Evolutionary conservation across 495 filamentous ascomycete genomes (phyloP).

Genomic region (Aspergillus mulundensis): DNA sequence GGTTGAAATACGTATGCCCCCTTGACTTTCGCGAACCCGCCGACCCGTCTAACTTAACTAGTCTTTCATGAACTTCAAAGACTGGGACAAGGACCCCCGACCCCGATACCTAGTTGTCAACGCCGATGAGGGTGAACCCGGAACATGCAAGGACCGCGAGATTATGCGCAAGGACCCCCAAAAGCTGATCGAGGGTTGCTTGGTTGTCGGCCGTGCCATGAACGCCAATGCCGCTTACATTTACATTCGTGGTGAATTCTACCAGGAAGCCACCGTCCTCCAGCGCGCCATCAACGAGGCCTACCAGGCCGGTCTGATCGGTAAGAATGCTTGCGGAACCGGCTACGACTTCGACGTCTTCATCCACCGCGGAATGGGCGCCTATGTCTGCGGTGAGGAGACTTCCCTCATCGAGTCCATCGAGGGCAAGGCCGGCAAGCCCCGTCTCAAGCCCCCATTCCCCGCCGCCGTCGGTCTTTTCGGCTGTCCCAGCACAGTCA

Average conservation of each 20-base stretch:
- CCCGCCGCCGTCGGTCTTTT: constrained; percentile 95
- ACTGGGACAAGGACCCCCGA: constrained; percentile 96
- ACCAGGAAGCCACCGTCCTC: constrained; percentile 90
- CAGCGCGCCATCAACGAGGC: constrained; percentile 96
- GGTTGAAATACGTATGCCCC: constrained; percentile 88
- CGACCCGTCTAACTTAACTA: constrained; percentile 30
- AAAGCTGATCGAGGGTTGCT: constrained; percentile 95
- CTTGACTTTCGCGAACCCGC: neutral
- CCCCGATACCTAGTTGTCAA: constrained; percentile 97
- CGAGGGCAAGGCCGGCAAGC: constrained; percentile 97
- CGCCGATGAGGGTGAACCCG: constrained; percentile 96
- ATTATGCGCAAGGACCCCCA: constrained; percentile 99
- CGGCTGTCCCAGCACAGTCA: constrained; percentile 94
- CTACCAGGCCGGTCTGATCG: constrained; percentile 87
- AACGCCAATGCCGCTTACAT: constrained; percentile 98
- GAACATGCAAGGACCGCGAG: constrained; percentile 98
- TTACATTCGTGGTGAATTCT: constrained; percentile 98
- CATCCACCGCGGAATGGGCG: constrained; percentile 93
- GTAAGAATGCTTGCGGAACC: constrained; percentile 94
- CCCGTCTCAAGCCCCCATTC: constrained; percentile 96
- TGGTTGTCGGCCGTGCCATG: constrained; percentile 95
- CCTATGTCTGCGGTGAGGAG: constrained; percentile 97
- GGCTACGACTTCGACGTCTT: constrained; percentile 98
- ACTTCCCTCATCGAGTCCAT: constrained; percentile 96
- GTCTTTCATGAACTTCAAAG: constrained; percentile 99